These are phyloP conservation scores for Kwoniella newhampshirensis DNA, from an alignment of 768 basidiomycete genomes.

Conservation along the genomic window DNA sequence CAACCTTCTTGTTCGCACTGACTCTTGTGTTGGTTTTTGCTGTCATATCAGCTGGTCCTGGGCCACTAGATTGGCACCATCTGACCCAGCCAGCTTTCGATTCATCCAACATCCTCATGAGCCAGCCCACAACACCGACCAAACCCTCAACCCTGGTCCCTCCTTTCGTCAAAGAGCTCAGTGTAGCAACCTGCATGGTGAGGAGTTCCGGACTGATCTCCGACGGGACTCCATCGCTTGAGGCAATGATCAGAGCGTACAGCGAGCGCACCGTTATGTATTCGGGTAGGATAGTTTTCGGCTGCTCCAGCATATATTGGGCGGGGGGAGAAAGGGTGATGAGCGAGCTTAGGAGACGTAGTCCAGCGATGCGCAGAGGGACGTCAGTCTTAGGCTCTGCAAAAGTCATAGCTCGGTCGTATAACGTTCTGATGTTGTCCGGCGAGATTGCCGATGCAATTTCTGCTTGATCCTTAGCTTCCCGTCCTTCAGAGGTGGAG, in stretches of 20 bases:
- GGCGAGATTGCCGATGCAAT: constrained; percentile 1
- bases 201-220: constrained; percentile 29
- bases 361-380: constrained; percentile 31
- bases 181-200: constrained; percentile 73
- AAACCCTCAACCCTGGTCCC: constrained; percentile 31
- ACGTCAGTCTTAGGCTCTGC: constrained; percentile 21
- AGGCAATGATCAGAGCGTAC: constrained; percentile 11
- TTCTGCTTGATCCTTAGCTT: constrained; percentile 2
- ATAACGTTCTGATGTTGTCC: constrained; percentile 24
- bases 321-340: constrained; percentile 30
- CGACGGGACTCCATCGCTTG: background rate
- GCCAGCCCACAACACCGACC: constrained; percentile 44
- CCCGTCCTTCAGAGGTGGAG: background rate
- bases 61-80: constrained; percentile 37
- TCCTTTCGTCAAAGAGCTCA: constrained; percentile 65
- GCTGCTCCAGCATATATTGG: constrained; percentile 3
- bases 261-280: constrained; percentile 26
- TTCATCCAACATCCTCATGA: constrained; percentile 26
- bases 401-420: constrained; percentile 25
- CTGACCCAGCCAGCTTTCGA: constrained; percentile 34
- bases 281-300: constrained; percentile 11
- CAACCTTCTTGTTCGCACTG: constrained; percentile 3
- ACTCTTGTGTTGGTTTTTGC: constrained; percentile 2
- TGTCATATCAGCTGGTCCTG: constrained; percentile 14
- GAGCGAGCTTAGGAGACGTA: constrained; percentile 39